Conservation (phyloP, 106 monocot genomes). For the Apostasia ramifera region DNA sequence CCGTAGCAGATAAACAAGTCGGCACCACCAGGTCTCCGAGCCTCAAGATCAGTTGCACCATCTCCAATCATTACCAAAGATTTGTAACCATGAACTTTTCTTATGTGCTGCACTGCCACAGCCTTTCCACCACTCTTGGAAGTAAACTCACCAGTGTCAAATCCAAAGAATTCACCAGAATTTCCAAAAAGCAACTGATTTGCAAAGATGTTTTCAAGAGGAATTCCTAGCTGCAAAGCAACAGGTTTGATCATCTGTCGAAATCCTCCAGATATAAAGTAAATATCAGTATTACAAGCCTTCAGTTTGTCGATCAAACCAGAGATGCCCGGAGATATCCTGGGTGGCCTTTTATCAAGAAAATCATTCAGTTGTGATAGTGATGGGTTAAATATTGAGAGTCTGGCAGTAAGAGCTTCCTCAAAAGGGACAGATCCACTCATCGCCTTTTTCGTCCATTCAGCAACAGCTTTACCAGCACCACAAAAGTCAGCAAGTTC, state of each 20-base stretch:
- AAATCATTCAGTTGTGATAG: slow-evolving; percentile 61
- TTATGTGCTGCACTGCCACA: slow-evolving; percentile 72
- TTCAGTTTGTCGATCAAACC: slow-evolving; percentile 73
- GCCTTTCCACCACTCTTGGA: slow-evolving; percentile 95
- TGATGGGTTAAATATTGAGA: slow-evolving; percentile 84
- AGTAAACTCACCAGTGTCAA: slow-evolving; percentile 76
- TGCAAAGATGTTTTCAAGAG: slow-evolving; percentile 80
- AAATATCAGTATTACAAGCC: slow-evolving; percentile 45
- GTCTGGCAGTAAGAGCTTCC: slow-evolving; percentile 85
- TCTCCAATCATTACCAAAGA: slow-evolving; percentile 89
- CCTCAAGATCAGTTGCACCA: slow-evolving; percentile 99
- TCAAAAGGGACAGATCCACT: slow-evolving; percentile 92
- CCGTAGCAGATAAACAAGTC: slow-evolving; percentile 92
- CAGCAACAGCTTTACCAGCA: slow-evolving; percentile 90
- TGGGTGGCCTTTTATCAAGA: slow-evolving; percentile 83
- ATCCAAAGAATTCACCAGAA: slow-evolving; percentile 83
- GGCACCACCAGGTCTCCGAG: slow-evolving; percentile 74
- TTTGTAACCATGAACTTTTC: slow-evolving; percentile 62
- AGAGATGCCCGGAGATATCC: slow-evolving; percentile 90
- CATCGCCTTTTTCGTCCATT: slow-evolving; percentile 97
- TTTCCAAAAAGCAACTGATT: slow-evolving; percentile 77
- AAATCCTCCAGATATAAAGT: slow-evolving; percentile 92
- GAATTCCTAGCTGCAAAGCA: slow-evolving; percentile 71
- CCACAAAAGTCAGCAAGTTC: slow-evolving; percentile 96
- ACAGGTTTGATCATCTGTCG: slow-evolving; percentile 99